These are phyloP conservation scores for Ophiosphaerella narmari DNA, from an alignment of 2,329 filamentous ascomycete genomes.

Conservation along the genomic window DNA sequence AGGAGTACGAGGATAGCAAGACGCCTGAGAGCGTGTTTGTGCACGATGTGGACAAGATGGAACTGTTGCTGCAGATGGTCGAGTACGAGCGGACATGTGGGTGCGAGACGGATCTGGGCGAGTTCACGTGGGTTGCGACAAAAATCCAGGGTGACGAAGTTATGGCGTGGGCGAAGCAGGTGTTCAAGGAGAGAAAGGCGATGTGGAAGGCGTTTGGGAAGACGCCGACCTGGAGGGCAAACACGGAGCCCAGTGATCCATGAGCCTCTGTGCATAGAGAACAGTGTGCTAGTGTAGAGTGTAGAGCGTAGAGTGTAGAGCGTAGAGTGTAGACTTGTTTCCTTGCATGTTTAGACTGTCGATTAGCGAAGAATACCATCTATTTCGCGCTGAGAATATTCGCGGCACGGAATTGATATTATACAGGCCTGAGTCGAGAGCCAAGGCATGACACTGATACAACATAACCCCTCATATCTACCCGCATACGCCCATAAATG, in stretches of 20 bases:
- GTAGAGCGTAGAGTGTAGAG: no score
- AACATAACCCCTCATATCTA: slow-evolving; percentile 17
- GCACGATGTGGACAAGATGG: slow-evolving; percentile 97
- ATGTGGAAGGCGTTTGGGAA: slow-evolving; percentile 66
- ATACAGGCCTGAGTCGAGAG: slow-evolving; percentile 45
- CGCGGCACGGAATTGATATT: slow-evolving; percentile 6
- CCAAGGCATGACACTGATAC: slow-evolving; percentile 10
- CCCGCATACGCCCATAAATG: slow-evolving; percentile 34
- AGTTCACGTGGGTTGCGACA: slow-evolving; percentile 80
- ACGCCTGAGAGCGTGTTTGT: slow-evolving; percentile 88
- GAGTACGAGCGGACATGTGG: slow-evolving; percentile 83
- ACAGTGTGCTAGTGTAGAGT: no score
- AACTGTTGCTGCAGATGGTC: slow-evolving; percentile 91
- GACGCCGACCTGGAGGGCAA: slow-evolving; percentile 36
- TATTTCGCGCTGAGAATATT: no score
- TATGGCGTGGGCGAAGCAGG: slow-evolving; percentile 75
- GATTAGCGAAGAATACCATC: background rate
- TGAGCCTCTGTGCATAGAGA: no score
- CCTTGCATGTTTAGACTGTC: no score
- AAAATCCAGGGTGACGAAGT: slow-evolving; percentile 78
- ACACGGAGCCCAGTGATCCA: slow-evolving; percentile 21
- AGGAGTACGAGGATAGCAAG: slow-evolving; percentile 89
- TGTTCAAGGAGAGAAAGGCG: slow-evolving; percentile 74
- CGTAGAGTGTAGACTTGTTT: no score
- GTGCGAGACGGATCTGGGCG: slow-evolving; percentile 73